Base-by-base conservation (phyloP, 1,284 basidiomycete species). In the Flammula alnicola region DNA sequence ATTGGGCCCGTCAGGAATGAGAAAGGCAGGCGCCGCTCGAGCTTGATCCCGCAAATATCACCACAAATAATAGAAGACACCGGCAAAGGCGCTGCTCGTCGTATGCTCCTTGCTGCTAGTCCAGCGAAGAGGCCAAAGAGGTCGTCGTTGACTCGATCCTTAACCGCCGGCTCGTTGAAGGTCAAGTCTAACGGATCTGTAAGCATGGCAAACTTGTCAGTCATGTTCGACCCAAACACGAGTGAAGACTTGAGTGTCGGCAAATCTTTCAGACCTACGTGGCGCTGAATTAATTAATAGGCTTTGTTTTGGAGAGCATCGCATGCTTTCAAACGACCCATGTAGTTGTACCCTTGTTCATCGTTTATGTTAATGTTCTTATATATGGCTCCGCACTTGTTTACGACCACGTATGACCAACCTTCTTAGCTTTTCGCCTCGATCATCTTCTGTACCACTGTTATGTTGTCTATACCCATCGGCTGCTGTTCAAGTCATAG, bases 1-100 rank as follows among this genome's bases (percentile, higher is more conserved):
- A 79, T 90, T 48, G 89, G 89, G 3, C 80, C 84, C 10, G 60
- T 84, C 62, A 81, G 88, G 20, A 76, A 71, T 53, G 89, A 91
- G 65, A 88, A 88, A 65, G 70, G 70, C 12, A 72, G 88, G 55
- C 73, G 88, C 53, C 76, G 89, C 45, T 91, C 89, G 31, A 93
- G 90, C 62, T 68, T 89, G 73, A 88, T 91, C 53, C 84, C 85
- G 9, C 79, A 84, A 57, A 74, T 83, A 32, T 79, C 82, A 10
- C 74, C 79, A 11, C 63, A 68, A 30, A 48, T 41, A 7, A 59
- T 56, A 29, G 74, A 64, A 20, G 71, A 72, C 22, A 16, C 40
- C 0, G 55, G 58, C 0, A 70, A 65, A 41, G 61, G 51, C 19
- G 64, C 62, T 30, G 63, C 74, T 32, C 65, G 78, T 44, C 71